A percentile compares a stretch with the other conserved stretches of the same genome.
Conservation (phyloP, 1,284 basidiomycete genomes). For the Tilletiopsis washingtonensis region DNA sequence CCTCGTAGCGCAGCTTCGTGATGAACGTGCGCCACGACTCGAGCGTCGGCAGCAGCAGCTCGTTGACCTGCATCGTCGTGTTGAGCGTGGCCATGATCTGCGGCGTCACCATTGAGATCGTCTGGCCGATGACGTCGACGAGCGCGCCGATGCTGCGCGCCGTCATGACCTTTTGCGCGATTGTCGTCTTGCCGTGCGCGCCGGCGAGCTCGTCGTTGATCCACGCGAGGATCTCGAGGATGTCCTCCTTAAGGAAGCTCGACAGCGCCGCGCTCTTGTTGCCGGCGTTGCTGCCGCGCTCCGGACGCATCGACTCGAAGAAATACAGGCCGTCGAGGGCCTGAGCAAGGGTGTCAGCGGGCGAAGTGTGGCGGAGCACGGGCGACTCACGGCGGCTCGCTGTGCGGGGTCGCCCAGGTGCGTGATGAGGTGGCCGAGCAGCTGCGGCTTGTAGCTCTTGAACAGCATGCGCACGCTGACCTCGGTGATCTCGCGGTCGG, state of each 20-base stretch:
- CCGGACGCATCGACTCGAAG: no score
- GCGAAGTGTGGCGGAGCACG: no score
- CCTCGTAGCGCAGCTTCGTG: slow-evolving; percentile 60
- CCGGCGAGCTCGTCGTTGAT: slow-evolving; percentile 40
- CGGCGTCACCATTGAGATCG: slow-evolving; percentile 28
- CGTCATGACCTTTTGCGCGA: slow-evolving; percentile 27
- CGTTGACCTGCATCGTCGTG: slow-evolving; percentile 66
- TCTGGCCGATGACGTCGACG: slow-evolving; percentile 61
- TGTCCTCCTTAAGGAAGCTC: slow-evolving; percentile 30
- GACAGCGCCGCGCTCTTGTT: slow-evolving; percentile 11
- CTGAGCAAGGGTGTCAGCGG: no score
- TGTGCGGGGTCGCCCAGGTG: slow-evolving; percentile 29
- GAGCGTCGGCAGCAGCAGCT: slow-evolving; percentile 70
- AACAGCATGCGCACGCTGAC: slow-evolving; percentile 4
- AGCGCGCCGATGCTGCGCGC: slow-evolving; percentile 67
- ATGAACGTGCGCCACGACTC: slow-evolving; percentile 76
- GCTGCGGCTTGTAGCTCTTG: slow-evolving; percentile 14
- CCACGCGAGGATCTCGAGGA: slow-evolving; percentile 42
- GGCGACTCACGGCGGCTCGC: slow-evolving; percentile 6
- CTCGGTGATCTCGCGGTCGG: not conserved
- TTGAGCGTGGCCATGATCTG: slow-evolving; percentile 90
- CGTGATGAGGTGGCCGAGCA: slow-evolving; percentile 40
- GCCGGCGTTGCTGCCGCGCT: slow-evolving; percentile 8
- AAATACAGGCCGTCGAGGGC: no score
- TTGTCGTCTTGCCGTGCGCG: slow-evolving; percentile 32